Conservation (phyloP, 2,329 filamentous ascomycete genomes). For the Hirsutella minnesotensis region DNA sequence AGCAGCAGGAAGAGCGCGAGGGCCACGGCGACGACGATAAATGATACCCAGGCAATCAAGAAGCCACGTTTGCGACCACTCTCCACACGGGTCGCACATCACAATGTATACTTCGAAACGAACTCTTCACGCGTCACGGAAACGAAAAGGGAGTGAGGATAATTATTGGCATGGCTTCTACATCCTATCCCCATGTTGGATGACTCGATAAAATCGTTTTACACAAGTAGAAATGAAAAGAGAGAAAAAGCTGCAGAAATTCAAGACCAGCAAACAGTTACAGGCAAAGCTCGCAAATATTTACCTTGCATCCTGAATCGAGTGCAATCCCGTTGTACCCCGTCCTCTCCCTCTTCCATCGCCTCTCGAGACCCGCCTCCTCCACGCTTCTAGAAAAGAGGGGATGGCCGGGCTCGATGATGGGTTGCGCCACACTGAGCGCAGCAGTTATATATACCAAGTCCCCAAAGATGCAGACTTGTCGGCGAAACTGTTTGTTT, state of each 20-base stretch:
- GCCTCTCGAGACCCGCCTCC: background rate
- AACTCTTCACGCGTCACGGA: background rate
- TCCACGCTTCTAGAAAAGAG: background rate
- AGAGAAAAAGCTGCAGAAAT: conserved; percentile 7
- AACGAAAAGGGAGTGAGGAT: background rate
- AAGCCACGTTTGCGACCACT: no score
- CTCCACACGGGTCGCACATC: no score
- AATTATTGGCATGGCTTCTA: conserved; percentile 11
- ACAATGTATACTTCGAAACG: no score
- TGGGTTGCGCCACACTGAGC: background rate
- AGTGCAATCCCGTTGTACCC: conserved; percentile 3
- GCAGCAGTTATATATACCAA: conserved; percentile 7
- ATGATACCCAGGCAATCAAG: background rate
- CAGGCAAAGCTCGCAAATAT: conserved; percentile 5
- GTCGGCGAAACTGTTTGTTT: background rate
- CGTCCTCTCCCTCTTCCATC: background rate
- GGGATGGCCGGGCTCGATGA: background rate
- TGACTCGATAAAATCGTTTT: conserved; percentile 12
- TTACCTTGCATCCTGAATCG: conserved; percentile 1
- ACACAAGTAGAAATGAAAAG: conserved; percentile 12
- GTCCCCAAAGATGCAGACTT: background rate
- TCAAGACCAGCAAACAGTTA: conserved; percentile 8
- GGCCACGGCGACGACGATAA: conserved; percentile 7
- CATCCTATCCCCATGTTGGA: conserved; percentile 11
- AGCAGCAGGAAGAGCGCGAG: conserved; percentile 13